Conservation (phyloP, 2,329 filamentous ascomycete genomes). For the Paramyrothecium sp. region DNA sequence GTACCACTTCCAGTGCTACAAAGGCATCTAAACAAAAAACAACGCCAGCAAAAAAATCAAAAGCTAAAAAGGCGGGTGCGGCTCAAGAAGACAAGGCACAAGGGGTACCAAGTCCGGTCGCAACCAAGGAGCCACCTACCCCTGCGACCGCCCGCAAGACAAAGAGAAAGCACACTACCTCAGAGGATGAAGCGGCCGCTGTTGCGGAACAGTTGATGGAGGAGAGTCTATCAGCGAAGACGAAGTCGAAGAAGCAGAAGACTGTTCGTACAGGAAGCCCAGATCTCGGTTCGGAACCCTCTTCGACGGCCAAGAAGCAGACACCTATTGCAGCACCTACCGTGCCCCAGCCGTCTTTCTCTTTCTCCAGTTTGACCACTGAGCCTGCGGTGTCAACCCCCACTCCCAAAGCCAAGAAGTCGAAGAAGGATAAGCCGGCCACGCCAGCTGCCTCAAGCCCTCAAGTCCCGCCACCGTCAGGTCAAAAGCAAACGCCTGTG, state of each 20-base stretch:
- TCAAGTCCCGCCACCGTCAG: conserved; percentile 6
- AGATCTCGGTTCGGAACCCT: conserved; percentile 29
- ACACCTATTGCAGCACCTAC: conserved; percentile 30
- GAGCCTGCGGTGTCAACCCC: conserved; percentile 20
- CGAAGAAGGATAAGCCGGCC: conserved; percentile 14
- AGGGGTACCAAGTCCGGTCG: conserved; percentile 11
- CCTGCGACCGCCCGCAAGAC: conserved; percentile 26
- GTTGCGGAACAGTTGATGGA: conserved; percentile 31
- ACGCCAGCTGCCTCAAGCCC: conserved; percentile 11
- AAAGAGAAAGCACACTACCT: conserved; percentile 34
- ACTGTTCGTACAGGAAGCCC: conserved; percentile 28
- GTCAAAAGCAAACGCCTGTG: conserved; percentile 24
- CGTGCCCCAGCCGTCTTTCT: conserved; percentile 19
- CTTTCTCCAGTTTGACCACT: conserved; percentile 12
- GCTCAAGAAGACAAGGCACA: conserved; percentile 6
- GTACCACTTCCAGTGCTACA: conserved; percentile 14
- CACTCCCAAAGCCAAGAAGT: conserved; percentile 20
- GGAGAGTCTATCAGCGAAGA: conserved; percentile 30
- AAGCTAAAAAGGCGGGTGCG: conserved; percentile 26
- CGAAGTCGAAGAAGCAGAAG: conserved; percentile 42
- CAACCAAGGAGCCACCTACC: conserved; percentile 11
- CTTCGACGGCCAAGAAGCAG: conserved; percentile 25
- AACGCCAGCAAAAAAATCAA: conserved; percentile 22
- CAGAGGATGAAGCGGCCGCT: conserved; percentile 35
- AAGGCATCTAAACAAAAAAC: conserved; percentile 21